Evolutionary conservation across 257 asterid genomes (phyloP), one percentile per base, ranked within the genome.

Genomic region (Handroanthus guayacan): DNA sequence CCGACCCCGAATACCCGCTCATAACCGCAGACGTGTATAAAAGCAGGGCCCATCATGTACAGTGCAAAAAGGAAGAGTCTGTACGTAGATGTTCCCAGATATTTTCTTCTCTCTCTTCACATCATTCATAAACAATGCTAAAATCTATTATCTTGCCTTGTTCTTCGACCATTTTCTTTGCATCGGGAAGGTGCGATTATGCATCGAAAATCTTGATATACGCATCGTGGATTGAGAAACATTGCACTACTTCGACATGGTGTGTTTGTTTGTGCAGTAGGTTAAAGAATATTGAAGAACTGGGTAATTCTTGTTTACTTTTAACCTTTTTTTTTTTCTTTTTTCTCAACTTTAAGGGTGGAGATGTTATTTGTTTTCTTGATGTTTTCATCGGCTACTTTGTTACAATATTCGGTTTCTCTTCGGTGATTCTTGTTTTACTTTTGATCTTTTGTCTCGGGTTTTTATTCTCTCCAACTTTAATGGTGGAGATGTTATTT

Each of bases 41-140:
- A 7, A 39, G 44, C 44, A 51, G 1, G 5, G 6, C 57, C 57
- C 5, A 12, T 10, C n/a, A 13, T 13, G 1, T 2, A 51, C 5
- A 11, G 5, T 13, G 6, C 5, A 51, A 4, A 51, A 14, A 14
- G 11, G 17, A 58, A 17, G 4, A 3, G 37, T 31, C 62, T 25
- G 36, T 79, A 79, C 71, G 75, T 65, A 58, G 34, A 72, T 47
- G 45, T 10, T 38, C 14, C 57, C 12, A 72, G 84, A 81, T 81
- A 81, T 81, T 81, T 76, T 76, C 79, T 76, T 81, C 84, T 81
- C 84, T 81, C 84, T 76, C 84, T 71, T 81, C 84, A 47, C 55
- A 44, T 9, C 50, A 39, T 63, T 75, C 80, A 37, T 65, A 51
- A 50, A 79, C 16, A 51, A 56, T 18, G 57, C 37, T 25, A 6